Conservation (phyloP, 306 rosid genomes). For the Castanopsis chinensis region DNA sequence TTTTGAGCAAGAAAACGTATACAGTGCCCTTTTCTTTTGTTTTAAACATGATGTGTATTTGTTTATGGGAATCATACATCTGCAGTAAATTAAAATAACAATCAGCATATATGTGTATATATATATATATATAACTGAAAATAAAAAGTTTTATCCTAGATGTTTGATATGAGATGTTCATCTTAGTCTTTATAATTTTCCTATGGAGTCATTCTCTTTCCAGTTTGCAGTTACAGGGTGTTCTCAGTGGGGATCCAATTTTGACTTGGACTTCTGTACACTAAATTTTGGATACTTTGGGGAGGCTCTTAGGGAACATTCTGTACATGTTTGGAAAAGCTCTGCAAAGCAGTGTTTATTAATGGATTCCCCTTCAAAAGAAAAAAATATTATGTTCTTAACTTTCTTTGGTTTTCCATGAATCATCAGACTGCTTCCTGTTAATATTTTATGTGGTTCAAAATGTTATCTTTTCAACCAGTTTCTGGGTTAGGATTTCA, state of each 20-base stretch:
- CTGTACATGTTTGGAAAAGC: background rate
- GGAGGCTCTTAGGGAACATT: background rate
- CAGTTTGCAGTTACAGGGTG: background rate
- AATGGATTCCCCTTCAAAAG: background rate
- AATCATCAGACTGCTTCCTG: constrained; percentile 7
- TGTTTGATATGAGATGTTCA: background rate
- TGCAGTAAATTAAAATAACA: background rate
- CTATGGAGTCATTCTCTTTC: background rate
- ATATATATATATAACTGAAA: background rate
- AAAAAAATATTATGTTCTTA: too few relatives aligned
- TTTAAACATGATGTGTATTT: background rate
- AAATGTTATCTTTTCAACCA: background rate
- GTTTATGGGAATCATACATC: background rate
- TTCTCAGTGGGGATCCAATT: background rate
- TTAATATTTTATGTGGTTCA: background rate
- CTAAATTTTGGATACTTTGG: background rate
- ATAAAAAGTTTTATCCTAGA: background rate
- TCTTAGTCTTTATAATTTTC: background rate
- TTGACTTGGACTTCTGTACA: background rate
- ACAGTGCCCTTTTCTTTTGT: background rate
- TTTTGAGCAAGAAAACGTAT: background rate
- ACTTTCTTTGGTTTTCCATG: background rate
- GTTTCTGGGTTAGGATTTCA: background rate
- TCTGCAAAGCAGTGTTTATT: background rate
- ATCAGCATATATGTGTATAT: background rate